Conservation (phyloP, 495 filamentous ascomycete species). For the Xylaria sp. region DNA sequence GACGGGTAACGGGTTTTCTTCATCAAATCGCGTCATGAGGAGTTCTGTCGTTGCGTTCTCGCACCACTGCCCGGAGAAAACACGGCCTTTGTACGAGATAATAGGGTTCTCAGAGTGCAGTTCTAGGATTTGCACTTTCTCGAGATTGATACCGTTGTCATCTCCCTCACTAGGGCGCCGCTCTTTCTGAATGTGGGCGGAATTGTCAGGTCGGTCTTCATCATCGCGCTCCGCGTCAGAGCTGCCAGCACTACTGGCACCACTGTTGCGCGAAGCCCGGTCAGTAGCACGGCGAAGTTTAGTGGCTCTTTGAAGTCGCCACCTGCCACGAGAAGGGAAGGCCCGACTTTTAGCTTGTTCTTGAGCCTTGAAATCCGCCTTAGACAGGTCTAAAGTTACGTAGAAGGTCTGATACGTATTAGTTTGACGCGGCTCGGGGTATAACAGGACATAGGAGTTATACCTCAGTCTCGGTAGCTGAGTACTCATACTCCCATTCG, state of each 20-base stretch:
- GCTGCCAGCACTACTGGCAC: slow-evolving; percentile 25
- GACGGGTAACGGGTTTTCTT: slow-evolving; percentile 43
- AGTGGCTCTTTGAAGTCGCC: slow-evolving; percentile 37
- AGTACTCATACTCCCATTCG: slow-evolving; percentile 68
- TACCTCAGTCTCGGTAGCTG: slow-evolving; percentile 61
- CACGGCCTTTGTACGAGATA: slow-evolving; percentile 73
- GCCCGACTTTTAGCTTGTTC: slow-evolving; percentile 21
- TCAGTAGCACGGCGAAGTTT: slow-evolving; percentile 27
- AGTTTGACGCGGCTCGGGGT: not conserved
- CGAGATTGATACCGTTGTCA: slow-evolving; percentile 12
- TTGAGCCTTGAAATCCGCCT: slow-evolving; percentile 51
- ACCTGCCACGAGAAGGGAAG: slow-evolving; percentile 30
- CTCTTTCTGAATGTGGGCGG: slow-evolving; percentile 14
- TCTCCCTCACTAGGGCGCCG: not conserved
- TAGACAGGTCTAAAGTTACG: slow-evolving; percentile 61
- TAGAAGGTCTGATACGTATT: slow-evolving; percentile 56
- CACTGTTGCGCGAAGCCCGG: slow-evolving; percentile 27
- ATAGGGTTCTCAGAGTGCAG: slow-evolving; percentile 76
- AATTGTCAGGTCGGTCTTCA: slow-evolving; percentile 39
- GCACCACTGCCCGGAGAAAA: slow-evolving; percentile 80
- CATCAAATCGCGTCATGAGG: slow-evolving; percentile 65
- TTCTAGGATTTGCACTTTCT: slow-evolving; percentile 79
- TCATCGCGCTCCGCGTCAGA: slow-evolving; percentile 37
- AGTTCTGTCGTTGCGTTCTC: slow-evolving; percentile 82
- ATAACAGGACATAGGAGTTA: not conserved